Conservation (phyloP, 257 asterid genomes). For the Solanum corneliomulleri region DNA sequence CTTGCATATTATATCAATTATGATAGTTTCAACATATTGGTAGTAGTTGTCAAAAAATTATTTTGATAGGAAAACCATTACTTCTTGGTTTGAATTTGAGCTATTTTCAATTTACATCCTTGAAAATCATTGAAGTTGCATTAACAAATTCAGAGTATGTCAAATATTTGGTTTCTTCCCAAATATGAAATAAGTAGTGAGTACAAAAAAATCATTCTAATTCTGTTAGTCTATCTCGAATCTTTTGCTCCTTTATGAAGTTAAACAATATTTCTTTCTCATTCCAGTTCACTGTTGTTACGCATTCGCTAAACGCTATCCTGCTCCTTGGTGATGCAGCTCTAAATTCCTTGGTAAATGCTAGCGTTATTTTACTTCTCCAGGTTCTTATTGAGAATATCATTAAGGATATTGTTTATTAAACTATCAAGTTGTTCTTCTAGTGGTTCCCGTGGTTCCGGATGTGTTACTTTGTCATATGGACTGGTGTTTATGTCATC, state of each 20-base stretch:
- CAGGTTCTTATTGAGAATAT: not conserved
- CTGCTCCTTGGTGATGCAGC: constrained; percentile 76
- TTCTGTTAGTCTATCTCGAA: not conserved
- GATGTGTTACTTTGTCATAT: constrained; percentile 59
- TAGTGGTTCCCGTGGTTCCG: constrained; percentile 82
- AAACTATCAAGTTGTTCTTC: constrained; percentile 7
- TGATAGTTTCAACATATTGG: not conserved
- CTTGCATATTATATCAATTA: not conserved
- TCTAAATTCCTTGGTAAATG: constrained; percentile 70
- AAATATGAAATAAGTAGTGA: not conserved
- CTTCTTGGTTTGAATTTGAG: not conserved
- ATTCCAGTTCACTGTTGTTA: constrained; percentile 57
- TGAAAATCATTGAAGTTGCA: not conserved
- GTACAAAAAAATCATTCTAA: not conserved
- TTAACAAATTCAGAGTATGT: not conserved
- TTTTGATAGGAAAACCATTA: not conserved
- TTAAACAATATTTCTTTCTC: not conserved
- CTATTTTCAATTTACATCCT: not conserved
- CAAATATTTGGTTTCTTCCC: not conserved
- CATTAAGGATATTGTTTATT: not conserved
- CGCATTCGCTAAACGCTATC: constrained; percentile 70
- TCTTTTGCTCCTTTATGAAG: constrained; percentile 1
- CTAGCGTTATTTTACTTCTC: not conserved
- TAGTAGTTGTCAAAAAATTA: not conserved
- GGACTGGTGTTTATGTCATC: constrained; percentile 71